phyloP scores from a whole-genome alignment of 208 protist species.

The Trypanosoma vivax region DNA sequence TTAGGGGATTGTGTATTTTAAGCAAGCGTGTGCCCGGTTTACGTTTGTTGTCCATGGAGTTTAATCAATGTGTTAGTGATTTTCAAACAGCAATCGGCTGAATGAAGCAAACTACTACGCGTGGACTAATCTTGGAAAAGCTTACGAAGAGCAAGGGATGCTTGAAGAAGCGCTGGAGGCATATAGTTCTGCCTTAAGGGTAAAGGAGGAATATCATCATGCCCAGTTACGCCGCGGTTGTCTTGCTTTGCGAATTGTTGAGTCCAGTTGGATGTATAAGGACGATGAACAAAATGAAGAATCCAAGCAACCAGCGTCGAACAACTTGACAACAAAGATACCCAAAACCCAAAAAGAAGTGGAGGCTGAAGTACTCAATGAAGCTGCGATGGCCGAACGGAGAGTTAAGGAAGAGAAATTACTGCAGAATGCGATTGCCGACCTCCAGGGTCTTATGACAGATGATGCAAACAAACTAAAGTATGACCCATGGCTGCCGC shows the following conservation, averaged over 20 bases:
- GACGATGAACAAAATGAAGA: neutral
- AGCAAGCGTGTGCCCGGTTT: constrained; percentile 71
- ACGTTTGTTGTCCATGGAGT: constrained; percentile 54
- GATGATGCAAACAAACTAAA: constrained; percentile 18
- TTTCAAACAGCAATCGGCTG: constrained; percentile 77
- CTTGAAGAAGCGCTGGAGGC: constrained; percentile 62
- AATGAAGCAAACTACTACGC: constrained; percentile 93
- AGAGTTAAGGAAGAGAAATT: constrained; percentile 23
- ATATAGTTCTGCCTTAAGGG: constrained; percentile 59
- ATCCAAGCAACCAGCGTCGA: neutral
- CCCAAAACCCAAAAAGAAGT: constrained; percentile 24
- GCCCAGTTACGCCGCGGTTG: constrained; percentile 74
- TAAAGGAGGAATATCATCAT: constrained; percentile 75
- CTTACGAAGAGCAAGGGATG: constrained; percentile 79
- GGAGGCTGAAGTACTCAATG: constrained; percentile 28
- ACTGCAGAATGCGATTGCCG: constrained; percentile 30
- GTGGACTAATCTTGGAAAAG: constrained; percentile 81
- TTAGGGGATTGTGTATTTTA: constrained; percentile 79
- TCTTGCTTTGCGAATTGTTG: constrained; percentile 39
- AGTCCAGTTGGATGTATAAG: constrained; percentile 11
- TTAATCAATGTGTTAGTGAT: constrained; percentile 70
- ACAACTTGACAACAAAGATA: neutral
- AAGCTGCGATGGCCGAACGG: constrained; percentile 19
- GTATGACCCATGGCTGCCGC: constrained; percentile 39
- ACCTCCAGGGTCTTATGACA: constrained; percentile 43